Percentiles rank a stretch among this genome's conserved stretches.
Conservation (phyloP, 441 rosid species). For the Erysimum cheiri region DNA sequence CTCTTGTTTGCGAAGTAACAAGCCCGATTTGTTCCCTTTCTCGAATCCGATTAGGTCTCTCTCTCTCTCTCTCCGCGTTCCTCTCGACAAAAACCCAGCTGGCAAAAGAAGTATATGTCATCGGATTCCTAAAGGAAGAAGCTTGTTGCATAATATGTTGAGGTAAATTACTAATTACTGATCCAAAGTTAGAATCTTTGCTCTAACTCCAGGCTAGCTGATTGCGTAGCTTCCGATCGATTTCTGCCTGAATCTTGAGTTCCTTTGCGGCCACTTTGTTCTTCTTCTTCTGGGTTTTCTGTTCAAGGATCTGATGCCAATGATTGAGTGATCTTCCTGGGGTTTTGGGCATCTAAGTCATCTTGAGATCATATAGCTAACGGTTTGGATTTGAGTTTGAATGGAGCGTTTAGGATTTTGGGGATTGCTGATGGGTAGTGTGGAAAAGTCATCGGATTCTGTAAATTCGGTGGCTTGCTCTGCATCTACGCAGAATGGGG, state of each 20-base stretch:
- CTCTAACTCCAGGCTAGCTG: slow-evolving; percentile 42
- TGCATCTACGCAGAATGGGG: slow-evolving; percentile 48
- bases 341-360: slow-evolving; percentile 12
- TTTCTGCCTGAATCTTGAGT: slow-evolving; percentile 25
- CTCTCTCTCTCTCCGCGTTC: slow-evolving; percentile 28
- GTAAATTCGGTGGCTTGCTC: slow-evolving; percentile 28
- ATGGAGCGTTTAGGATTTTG: slow-evolving; percentile 47
- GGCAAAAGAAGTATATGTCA: slow-evolving; percentile 25
- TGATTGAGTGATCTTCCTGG: slow-evolving; percentile 21
- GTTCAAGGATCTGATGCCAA: slow-evolving; percentile 30
- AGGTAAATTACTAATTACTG: slow-evolving; percentile 33
- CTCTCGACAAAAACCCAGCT: slow-evolving; percentile 33
- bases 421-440: slow-evolving; percentile 47
- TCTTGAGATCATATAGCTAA: slow-evolving; percentile 1
- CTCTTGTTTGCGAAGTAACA: neutral
- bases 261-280: slow-evolving; percentile 30
- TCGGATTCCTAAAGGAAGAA: slow-evolving; percentile 32
- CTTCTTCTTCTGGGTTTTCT: slow-evolving; percentile 20
- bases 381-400: slow-evolving; percentile 26
- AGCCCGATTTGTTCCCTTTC: slow-evolving; percentile 32
- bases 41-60: too few species aligned
- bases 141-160: slow-evolving; percentile 31
- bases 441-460: slow-evolving; percentile 41
- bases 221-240: slow-evolving; percentile 40
- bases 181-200: slow-evolving; percentile 38